Conservation (phyloP, 1,284 basidiomycete species). For the Ceraceosorus bombacis region DNA sequence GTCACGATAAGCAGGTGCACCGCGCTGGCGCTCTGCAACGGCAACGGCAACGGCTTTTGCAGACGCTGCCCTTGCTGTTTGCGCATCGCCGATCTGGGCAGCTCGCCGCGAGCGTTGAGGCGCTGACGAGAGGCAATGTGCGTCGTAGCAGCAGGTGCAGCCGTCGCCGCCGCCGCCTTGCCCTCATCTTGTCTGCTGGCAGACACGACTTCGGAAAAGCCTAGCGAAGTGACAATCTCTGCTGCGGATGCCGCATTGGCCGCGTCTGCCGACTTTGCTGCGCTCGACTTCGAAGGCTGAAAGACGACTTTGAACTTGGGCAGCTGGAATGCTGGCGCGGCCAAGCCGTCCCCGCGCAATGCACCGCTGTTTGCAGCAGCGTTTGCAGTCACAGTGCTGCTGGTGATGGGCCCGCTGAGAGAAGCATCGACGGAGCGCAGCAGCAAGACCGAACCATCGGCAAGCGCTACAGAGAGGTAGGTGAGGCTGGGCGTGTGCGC, state of each 20-base stretch:
- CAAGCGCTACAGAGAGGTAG: conserved; percentile 81
- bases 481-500: conserved; percentile 72
- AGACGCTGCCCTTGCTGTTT: no score
- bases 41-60: no score
- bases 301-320: conserved; percentile 47
- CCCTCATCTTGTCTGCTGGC: no score
- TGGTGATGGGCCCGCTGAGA: conserved; percentile 51
- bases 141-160: background rate
- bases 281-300: conserved; percentile 19
- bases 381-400: conserved; percentile 50
- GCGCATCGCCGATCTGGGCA: background rate
- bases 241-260: conserved; percentile 18
- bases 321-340: conserved; percentile 22
- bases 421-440: conserved; percentile 86
- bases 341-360: no score
- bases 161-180: background rate
- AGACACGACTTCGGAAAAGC: conserved; percentile 60
- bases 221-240: conserved; percentile 88
- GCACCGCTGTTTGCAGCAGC: conserved; percentile 14
- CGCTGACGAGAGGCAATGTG: no score
- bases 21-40: background rate
- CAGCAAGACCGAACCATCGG: conserved; percentile 85
- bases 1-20: conserved; percentile 78
- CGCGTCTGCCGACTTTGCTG: background rate
- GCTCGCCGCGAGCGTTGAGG: no score